Conservation (phyloP, 108 stramenopile genomes). For the Cyclotella choctawhatcheeana region DNA sequence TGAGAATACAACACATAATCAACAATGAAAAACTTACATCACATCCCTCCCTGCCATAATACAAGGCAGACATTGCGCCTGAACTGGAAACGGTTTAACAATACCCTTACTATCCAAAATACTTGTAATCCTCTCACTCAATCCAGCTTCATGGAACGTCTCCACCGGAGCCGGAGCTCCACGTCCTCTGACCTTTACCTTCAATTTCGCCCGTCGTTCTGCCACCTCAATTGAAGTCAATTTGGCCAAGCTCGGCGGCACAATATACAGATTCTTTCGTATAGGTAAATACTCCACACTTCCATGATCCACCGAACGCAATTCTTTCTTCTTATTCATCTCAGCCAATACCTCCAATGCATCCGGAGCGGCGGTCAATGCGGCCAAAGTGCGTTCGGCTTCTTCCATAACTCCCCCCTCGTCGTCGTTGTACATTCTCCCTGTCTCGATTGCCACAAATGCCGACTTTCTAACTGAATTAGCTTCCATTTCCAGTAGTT, state of each 20-base stretch:
- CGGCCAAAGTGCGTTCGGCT: conserved; percentile 83
- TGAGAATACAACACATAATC: too few species aligned
- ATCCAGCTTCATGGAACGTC: conserved; percentile 91
- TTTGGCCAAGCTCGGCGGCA: conserved; percentile 81
- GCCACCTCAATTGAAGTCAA: conserved; percentile 75
- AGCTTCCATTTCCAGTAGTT: conserved; percentile 72
- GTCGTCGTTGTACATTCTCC: conserved; percentile 79
- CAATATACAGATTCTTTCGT: conserved; percentile 95
- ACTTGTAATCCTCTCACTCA: conserved; percentile 85
- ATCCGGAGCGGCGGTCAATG: conserved; percentile 77
- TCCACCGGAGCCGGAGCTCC: conserved; percentile 94
- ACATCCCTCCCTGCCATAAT: conserved; percentile 98
- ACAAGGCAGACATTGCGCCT: conserved; percentile 97
- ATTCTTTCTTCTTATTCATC: conserved; percentile 94
- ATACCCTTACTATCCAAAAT: conserved; percentile 75
- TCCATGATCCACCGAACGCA: conserved; percentile 94
- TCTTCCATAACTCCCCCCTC: conserved; percentile 95
- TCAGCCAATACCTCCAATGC: conserved; percentile 92
- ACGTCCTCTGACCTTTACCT: conserved; percentile 89
- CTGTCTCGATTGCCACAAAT: conserved; percentile 66
- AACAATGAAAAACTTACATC: too few species aligned
- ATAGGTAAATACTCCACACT: conserved; percentile 89
- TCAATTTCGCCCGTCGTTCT: conserved; percentile 73
- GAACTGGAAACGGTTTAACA: conserved; percentile 92
- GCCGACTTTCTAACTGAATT: conserved; percentile 61